Evolutionary conservation across 306 rosid genomes (phyloP).

Genomic region (Acacia crassicarpa): DNA sequence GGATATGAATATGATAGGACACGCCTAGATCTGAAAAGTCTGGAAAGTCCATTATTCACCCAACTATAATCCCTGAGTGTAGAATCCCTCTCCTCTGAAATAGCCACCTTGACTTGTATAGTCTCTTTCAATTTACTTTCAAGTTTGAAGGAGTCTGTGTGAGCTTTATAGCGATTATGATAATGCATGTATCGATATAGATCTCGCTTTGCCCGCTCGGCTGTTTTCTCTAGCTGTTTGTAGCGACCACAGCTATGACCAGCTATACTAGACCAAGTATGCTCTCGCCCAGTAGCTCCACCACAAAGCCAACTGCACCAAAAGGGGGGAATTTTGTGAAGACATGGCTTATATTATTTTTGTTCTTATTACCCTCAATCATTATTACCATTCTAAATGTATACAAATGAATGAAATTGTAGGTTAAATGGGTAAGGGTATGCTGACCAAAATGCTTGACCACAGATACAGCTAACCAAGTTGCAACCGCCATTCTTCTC

Average conservation of each 20-base stretch:
- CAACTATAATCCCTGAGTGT: conserved; percentile 82
- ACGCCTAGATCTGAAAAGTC: conserved; percentile 97
- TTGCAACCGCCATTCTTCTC: conserved; percentile 99
- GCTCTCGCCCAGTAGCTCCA: conserved; percentile 98
- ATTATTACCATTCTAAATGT: not conserved
- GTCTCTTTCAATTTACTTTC: conserved; percentile 87
- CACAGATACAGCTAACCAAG: conserved; percentile 96
- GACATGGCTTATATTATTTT: conserved; percentile 1
- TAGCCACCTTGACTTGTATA: conserved; percentile 65
- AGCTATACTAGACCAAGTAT: conserved; percentile 94
- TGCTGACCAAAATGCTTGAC: conserved; percentile 97
- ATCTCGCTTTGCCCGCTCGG: conserved; percentile 95
- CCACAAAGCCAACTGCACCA: conserved; percentile 96
- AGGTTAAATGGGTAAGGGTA: not conserved
- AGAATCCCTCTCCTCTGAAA: conserved; percentile 75
- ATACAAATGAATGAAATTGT: not conserved
- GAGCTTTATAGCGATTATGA: conserved; percentile 95
- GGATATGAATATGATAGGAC: conserved; percentile 97
- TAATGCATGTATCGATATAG: conserved; percentile 95
- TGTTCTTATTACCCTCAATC: not conserved
- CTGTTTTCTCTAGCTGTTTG: conserved; percentile 70
- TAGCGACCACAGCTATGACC: conserved; percentile 99
- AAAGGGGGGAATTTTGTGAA: conserved; percentile 13
- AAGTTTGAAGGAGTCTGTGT: conserved; percentile 92
- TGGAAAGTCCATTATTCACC: conserved; percentile 83